Evolutionary conservation across 306 rosid species (phyloP).

Genomic region (Pyrus bretschneideri): DNA sequence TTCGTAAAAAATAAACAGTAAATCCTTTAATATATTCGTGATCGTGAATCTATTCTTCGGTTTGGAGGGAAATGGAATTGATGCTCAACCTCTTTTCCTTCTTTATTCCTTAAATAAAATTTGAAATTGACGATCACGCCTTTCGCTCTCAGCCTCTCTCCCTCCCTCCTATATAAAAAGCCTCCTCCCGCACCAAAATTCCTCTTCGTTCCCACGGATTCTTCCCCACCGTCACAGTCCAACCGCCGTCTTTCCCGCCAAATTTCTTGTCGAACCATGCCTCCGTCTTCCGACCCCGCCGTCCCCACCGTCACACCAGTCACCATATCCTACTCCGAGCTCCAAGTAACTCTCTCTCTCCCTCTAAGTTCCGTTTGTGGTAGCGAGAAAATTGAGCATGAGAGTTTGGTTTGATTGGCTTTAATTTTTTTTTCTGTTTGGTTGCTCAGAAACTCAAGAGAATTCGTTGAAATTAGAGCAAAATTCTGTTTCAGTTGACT

Average conservation of each 20-base stretch:
- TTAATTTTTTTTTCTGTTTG: neutral
- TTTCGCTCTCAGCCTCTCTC: neutral
- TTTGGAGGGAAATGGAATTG: neutral
- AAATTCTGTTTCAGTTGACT: neutral
- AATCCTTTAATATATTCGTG: too few species aligned
- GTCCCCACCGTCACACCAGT: slow-evolving; percentile 46
- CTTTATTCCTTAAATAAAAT: neutral
- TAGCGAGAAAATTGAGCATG: neutral
- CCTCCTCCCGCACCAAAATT: neutral
- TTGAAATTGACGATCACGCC: neutral
- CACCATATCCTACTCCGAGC: slow-evolving; percentile 61
- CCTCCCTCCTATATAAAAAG: neutral
- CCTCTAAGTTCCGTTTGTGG: neutral
- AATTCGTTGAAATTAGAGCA: neutral
- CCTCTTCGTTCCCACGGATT: slow-evolving; percentile 22
- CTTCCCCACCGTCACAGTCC: slow-evolving; percentile 21
- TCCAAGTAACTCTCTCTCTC: slow-evolving; percentile 37
- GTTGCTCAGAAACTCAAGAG: neutral
- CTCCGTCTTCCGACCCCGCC: slow-evolving; percentile 26
- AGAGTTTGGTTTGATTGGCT: neutral
- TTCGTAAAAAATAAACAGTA: too few species aligned
- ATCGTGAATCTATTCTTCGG: neutral
- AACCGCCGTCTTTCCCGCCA: slow-evolving; percentile 32
- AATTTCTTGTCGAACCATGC: slow-evolving; percentile 27
- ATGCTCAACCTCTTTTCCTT: neutral